These are phyloP conservation scores for Nothomitra cinnamomea DNA, from an alignment of 2,329 filamentous ascomycete species.

Conservation along the genomic window DNA sequence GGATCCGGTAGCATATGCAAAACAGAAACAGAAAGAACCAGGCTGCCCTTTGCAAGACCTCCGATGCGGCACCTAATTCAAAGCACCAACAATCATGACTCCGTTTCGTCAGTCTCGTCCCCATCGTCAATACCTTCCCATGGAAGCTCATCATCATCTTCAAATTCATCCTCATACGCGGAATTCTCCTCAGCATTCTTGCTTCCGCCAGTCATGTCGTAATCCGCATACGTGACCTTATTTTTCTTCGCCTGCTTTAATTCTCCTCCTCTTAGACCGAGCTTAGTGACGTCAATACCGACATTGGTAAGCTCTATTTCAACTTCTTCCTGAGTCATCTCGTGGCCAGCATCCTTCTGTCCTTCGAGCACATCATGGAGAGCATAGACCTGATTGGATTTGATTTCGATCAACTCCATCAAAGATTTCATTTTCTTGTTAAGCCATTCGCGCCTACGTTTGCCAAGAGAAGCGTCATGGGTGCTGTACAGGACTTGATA, in stretches of 20 bases:
- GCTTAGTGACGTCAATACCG: constrained; percentile 18
- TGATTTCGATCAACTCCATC: constrained; percentile 48
- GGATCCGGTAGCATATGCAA: no score
- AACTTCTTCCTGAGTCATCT: constrained; percentile 44
- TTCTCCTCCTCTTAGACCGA: neutral
- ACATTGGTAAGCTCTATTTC: constrained; percentile 42
- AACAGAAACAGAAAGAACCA: no score
- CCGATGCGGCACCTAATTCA: neutral
- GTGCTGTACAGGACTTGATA: constrained; percentile 46
- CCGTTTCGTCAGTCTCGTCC: neutral
- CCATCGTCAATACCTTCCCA: constrained; percentile 13
- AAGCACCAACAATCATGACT: neutral
- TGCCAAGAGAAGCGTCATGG: constrained; percentile 49
- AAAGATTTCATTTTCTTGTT: constrained; percentile 43
- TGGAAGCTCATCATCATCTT: constrained; percentile 10
- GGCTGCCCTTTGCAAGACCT: neutral
- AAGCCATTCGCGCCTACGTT: constrained; percentile 44
- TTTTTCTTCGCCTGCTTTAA: neutral
- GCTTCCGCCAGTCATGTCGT: neutral
- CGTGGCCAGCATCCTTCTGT: constrained; percentile 48
- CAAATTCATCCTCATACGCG: constrained; percentile 9
- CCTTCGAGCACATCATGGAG: constrained; percentile 73
- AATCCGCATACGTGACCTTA: neutral
- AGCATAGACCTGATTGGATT: constrained; percentile 65
- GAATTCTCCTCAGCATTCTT: constrained; percentile 1